Evolutionary conservation across 2,329 filamentous ascomycete genomes (phyloP).

Genomic region (Pyrenophora teres): DNA sequence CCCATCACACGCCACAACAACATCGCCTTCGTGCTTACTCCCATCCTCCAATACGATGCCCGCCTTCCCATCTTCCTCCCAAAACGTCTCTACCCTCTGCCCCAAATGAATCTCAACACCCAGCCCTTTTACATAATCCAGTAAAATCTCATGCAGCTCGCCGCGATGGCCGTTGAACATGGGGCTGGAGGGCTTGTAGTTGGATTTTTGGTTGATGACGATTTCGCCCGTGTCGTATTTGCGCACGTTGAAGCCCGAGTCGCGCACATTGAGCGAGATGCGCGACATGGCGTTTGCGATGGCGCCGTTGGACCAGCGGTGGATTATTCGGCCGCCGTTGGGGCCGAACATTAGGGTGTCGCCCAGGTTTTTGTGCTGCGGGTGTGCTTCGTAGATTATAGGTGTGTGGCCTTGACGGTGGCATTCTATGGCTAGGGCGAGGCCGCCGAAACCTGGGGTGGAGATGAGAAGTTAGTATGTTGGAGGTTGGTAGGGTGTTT

Average conservation of each 20-base stretch:
- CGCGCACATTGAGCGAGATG: slow-evolving; percentile 57
- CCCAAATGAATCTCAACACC: slow-evolving; percentile 61
- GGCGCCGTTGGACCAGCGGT: slow-evolving; percentile 59
- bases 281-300: slow-evolving; percentile 54
- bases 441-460: slow-evolving; percentile 61
- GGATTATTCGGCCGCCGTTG: slow-evolving; percentile 65
- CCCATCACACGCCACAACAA: slow-evolving; percentile 58
- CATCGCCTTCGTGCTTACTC: slow-evolving; percentile 53
- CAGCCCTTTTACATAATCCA: slow-evolving; percentile 60
- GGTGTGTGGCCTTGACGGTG: slow-evolving; percentile 66
- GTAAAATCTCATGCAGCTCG: slow-evolving; percentile 63
- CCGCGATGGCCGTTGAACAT: slow-evolving; percentile 64
- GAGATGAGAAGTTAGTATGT: neutral
- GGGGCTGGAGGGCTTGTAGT: slow-evolving; percentile 55
- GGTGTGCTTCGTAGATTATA: slow-evolving; percentile 62
- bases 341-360: slow-evolving; percentile 67
- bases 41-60: slow-evolving; percentile 58
- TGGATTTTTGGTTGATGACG: slow-evolving; percentile 59
- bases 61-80: slow-evolving; percentile 57
- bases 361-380: slow-evolving; percentile 61
- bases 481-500: too few relatives aligned
- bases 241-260: slow-evolving; percentile 64
- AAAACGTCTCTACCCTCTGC: slow-evolving; percentile 58
- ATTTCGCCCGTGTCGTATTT: slow-evolving; percentile 64
- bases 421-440: slow-evolving; percentile 67